Evolutionary conservation across 179 eudicot species (phyloP).

Genomic region (Heliamphora pulchella): DNA sequence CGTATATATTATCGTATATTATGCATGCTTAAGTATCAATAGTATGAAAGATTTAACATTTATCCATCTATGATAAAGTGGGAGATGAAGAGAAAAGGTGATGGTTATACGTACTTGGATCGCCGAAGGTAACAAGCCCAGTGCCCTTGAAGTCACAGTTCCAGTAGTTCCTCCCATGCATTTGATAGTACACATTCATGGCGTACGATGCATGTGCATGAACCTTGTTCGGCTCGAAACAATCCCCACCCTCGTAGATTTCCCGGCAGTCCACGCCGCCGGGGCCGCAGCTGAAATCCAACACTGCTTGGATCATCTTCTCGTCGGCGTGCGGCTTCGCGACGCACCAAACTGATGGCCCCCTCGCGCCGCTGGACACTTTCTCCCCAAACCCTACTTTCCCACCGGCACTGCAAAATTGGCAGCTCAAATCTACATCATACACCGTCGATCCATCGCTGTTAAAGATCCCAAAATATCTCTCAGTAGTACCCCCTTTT

Average conservation of each 20-base stretch:
- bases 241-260: conserved; percentile 23
- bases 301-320: conserved; percentile 27
- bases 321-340: conserved; percentile 41
- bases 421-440: conserved; percentile 37
- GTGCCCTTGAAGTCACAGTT: conserved; percentile 41
- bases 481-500: conserved; percentile 28
- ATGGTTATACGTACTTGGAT: conserved; percentile 34
- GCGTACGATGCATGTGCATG: conserved; percentile 40
- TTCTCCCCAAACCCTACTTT: conserved; percentile 25
- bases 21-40: too few relatives aligned
- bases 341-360: conserved; percentile 45
- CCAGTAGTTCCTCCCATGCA: conserved; percentile 39
- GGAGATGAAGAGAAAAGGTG: too few relatives aligned
- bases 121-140: conserved; percentile 39
- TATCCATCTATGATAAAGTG: too few relatives aligned
- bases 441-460: conserved; percentile 34
- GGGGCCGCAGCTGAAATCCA: conserved; percentile 31
- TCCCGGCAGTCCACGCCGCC: conserved; percentile 30
- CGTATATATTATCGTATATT: too few relatives aligned
- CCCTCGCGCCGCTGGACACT: conserved; percentile 19
- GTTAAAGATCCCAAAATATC: conserved; percentile 34
- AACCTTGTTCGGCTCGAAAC: conserved; percentile 30
- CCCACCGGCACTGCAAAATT: conserved; percentile 21
- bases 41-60: too few relatives aligned
- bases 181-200: conserved; percentile 37